phyloP scores from a whole-genome alignment of 495 filamentous ascomycete genomes.

The Aspergillus funiculosus region DNA sequence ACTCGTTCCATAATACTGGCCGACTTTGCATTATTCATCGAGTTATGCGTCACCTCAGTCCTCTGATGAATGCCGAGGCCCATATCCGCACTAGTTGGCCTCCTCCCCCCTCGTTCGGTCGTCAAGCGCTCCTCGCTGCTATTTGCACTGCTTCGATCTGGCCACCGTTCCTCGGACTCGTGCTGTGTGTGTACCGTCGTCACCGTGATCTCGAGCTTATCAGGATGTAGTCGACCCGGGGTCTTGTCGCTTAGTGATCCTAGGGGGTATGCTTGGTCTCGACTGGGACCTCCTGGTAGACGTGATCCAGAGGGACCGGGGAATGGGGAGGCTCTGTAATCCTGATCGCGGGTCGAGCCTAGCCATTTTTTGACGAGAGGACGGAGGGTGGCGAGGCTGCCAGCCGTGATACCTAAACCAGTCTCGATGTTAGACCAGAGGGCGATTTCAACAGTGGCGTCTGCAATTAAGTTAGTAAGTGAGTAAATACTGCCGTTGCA shows the following conservation, averaged over 20 bases:
- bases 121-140: slow-evolving; percentile 37
- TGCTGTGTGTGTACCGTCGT: slow-evolving; percentile 36
- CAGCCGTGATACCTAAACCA: slow-evolving; percentile 43
- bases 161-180: slow-evolving; percentile 22
- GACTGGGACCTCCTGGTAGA: slow-evolving; percentile 10
- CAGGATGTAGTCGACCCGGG: slow-evolving; percentile 28
- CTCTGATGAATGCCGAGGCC: slow-evolving; percentile 1
- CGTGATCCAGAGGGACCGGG: slow-evolving; percentile 24
- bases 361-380: slow-evolving; percentile 38
- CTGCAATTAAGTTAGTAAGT: slow-evolving; percentile 14
- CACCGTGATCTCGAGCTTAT: slow-evolving; percentile 36
- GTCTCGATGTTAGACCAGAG: slow-evolving; percentile 43
- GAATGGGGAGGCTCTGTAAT: slow-evolving; percentile 22
- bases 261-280: slow-evolving; percentile 23
- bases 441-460: slow-evolving; percentile 38
- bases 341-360: slow-evolving; percentile 22
- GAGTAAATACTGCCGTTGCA: not conserved
- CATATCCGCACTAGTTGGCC: not conserved
- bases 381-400: slow-evolving; percentile 43
- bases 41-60: not conserved
- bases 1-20: not conserved
- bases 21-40: not conserved
- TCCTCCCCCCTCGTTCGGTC: slow-evolving; percentile 11
- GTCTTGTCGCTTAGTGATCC: slow-evolving; percentile 27
- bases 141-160: slow-evolving; percentile 17